Conservation (phyloP, 192 early-diverging fungal species). For the Phlyctochytrium planicorne region DNA sequence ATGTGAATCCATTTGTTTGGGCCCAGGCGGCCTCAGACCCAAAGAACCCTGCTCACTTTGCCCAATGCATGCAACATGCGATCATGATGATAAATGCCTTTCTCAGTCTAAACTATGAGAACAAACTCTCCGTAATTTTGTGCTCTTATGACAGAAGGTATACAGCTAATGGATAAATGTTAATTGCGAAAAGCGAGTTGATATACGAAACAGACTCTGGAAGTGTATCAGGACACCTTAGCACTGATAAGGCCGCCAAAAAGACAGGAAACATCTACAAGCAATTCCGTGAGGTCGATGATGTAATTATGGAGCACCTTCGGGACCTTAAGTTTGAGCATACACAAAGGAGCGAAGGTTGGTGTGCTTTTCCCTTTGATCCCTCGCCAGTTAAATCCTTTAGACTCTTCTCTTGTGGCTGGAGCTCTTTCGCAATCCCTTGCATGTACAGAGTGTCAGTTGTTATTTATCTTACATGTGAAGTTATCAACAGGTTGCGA, state of each 20-base stretch:
- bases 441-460: conserved; percentile 14
- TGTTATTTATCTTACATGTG: not conserved
- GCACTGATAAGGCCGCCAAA: conserved; percentile 15
- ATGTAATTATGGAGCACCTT: conserved; percentile 26
- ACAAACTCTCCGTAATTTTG: conserved; percentile 82
- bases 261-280: conserved; percentile 47
- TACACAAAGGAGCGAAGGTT: not conserved
- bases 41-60: conserved; percentile 55
- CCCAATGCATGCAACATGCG: conserved; percentile 71
- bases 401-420: conserved; percentile 23
- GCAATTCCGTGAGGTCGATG: conserved; percentile 46
- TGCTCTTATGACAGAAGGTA: conserved; percentile 32
- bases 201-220: not conserved
- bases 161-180: conserved; percentile 4
- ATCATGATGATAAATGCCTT: conserved; percentile 91
- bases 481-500: conserved; percentile 70
- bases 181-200: conserved; percentile 10
- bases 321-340: conserved; percentile 19
- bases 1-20: conserved; percentile 81
- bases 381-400: conserved; percentile 26
- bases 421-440: conserved; percentile 31
- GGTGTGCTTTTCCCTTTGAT: not conserved
- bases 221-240: too few relatives aligned
- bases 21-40: conserved; percentile 30
- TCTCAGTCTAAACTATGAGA: conserved; percentile 84